phyloP scores from a whole-genome alignment of 495 filamentous ascomycete species.

The Penicillium turbatum region DNA sequence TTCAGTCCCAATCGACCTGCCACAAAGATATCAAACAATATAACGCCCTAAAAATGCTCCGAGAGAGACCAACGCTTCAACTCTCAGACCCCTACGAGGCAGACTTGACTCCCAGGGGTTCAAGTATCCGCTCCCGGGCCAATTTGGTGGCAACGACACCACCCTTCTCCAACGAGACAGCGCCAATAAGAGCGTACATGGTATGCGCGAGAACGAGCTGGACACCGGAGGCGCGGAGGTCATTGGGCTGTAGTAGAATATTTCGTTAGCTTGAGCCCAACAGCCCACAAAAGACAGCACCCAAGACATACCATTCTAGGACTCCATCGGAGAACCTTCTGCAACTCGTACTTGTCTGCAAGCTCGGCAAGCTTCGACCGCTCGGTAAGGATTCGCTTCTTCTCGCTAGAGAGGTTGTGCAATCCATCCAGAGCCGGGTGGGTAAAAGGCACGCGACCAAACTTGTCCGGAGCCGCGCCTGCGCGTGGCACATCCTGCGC shows the following conservation, averaged over 20 bases:
- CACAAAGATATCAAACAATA: conserved; percentile 22
- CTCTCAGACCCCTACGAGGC: conserved; percentile 20
- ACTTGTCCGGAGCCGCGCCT: conserved; percentile 23
- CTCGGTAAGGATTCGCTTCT: conserved; percentile 52
- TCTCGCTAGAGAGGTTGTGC: conserved; percentile 56
- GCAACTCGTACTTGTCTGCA: conserved; percentile 63
- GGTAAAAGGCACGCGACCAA: conserved; percentile 60
- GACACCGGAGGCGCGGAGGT: conserved; percentile 67
- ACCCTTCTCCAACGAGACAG: conserved; percentile 79
- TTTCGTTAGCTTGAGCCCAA: conserved; percentile 1
- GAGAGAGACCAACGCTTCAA: conserved; percentile 24
- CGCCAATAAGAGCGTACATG: conserved; percentile 81
- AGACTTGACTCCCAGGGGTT: conserved; percentile 43
- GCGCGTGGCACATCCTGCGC: conserved; percentile 45
- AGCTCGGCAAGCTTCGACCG: conserved; percentile 60
- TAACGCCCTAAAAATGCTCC: conserved; percentile 45
- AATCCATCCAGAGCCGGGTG: conserved; percentile 71
- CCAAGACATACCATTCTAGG: conserved; percentile 61
- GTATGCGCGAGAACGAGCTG: conserved; percentile 67
- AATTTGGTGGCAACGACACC: conserved; percentile 71
- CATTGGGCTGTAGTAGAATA: conserved; percentile 52
- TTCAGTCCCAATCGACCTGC: conserved; percentile 7
- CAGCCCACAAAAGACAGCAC: neutral
- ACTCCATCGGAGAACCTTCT: conserved; percentile 78
- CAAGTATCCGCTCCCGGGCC: conserved; percentile 71